A percentile compares a stretch with the other conserved stretches of the same genome.
phyloP scores from a whole-genome alignment of 495 filamentous ascomycete species.

The Pseudoneurospora amorphoporcata region DNA sequence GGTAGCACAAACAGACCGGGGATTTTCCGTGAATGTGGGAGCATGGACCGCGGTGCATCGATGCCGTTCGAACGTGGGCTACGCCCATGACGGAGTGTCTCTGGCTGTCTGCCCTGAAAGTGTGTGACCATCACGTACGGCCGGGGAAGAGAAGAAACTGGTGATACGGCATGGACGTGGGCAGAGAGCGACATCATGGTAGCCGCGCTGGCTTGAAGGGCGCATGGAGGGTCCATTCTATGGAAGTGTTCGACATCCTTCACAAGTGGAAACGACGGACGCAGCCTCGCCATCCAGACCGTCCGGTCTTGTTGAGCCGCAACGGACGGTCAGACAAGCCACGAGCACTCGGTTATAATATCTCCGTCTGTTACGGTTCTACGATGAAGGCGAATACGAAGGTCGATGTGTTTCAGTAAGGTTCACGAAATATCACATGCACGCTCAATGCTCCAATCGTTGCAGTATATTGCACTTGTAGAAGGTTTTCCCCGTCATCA shows the following conservation, averaged over 20 bases:
- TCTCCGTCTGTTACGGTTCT: not conserved
- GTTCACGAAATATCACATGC: conserved; percentile 53
- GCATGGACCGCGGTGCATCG: not conserved
- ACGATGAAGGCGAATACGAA: conserved; percentile 19
- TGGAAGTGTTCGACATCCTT: not conserved
- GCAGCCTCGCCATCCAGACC: not conserved
- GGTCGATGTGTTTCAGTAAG: conserved; percentile 52
- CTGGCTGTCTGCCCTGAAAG: not conserved
- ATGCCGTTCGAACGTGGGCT: not conserved
- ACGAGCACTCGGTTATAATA: conserved; percentile 5
- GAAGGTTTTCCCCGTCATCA: conserved; percentile 21
- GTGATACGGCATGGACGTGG: not conserved
- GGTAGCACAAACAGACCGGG: not conserved
- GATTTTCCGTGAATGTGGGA: not conserved
- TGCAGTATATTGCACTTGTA: conserved; percentile 42
- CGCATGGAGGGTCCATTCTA: not conserved
- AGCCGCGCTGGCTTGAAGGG: not conserved
- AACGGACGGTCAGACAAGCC: conserved; percentile 5
- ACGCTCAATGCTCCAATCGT: conserved; percentile 37
- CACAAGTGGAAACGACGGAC: not conserved
- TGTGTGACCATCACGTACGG: not conserved
- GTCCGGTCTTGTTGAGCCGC: not conserved
- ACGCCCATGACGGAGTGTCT: not conserved
- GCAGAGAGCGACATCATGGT: not conserved
- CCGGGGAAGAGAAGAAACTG: not conserved